A percentile compares a stretch with the other conserved stretches of the same genome.
Conservation (phyloP, 345 rosid species). For the Jatropha curcas region DNA sequence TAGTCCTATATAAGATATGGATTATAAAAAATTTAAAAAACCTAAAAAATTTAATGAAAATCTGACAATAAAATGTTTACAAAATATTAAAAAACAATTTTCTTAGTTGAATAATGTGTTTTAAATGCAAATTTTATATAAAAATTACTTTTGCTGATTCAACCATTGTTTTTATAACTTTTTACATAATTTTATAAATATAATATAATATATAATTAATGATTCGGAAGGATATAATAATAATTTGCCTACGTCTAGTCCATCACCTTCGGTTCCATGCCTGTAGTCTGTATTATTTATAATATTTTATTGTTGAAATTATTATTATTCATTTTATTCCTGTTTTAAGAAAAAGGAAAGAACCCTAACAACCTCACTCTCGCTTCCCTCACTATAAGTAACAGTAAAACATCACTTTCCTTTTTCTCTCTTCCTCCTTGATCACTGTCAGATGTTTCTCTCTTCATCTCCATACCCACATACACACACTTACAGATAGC, state of each 20-base stretch:
- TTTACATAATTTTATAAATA: too few relatives aligned
- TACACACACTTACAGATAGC: too few relatives aligned
- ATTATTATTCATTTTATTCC: background rate
- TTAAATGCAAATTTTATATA: too few relatives aligned
- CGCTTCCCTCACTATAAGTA: constrained; percentile 2
- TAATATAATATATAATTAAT: background rate
- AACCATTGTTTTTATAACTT: too few relatives aligned
- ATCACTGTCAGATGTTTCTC: constrained; percentile 17
- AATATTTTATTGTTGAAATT: background rate
- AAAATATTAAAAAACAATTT: too few relatives aligned
- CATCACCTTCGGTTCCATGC: constrained; percentile 17
- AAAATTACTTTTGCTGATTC: too few relatives aligned
- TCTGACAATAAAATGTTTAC: too few relatives aligned
- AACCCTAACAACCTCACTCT: constrained; percentile 30
- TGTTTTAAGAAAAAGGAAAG: background rate
- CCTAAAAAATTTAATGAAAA: too few relatives aligned
- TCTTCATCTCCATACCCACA: constrained; percentile 3
- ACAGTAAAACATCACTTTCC: constrained; percentile 17
- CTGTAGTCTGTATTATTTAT: background rate
- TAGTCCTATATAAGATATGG: too few relatives aligned
- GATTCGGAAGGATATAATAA: background rate
- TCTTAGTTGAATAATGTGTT: too few relatives aligned
- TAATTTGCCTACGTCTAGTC: background rate
- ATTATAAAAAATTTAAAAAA: too few relatives aligned
- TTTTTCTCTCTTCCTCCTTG: background rate